Percentiles rank a stretch among this genome's conserved stretches.
Evolutionary conservation across 176 grass and related monocot genomes (phyloP).

Genomic region (Oryza glumipatula): DNA sequence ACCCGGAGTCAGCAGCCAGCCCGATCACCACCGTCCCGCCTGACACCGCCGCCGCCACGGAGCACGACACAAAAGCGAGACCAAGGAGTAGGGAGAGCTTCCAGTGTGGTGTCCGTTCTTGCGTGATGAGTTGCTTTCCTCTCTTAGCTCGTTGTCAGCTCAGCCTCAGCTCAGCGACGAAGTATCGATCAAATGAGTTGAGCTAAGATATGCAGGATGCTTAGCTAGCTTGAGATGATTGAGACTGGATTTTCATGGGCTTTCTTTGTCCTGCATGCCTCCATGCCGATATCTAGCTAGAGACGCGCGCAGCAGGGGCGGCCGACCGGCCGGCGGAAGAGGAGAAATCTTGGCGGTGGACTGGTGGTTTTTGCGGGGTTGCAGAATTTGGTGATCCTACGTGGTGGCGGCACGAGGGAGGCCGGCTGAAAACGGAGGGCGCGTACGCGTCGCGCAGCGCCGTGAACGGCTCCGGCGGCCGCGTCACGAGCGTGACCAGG

Average conservation of each 20-base stretch:
- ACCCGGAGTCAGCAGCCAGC: slow-evolving; percentile 70
- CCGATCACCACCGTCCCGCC: slow-evolving; percentile 62
- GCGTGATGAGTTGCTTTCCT: not conserved
- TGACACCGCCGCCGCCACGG: not conserved
- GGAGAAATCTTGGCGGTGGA: slow-evolving; percentile 54
- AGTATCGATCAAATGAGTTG: not conserved
- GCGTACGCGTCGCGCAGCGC: no score
- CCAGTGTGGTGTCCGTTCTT: slow-evolving; percentile 13
- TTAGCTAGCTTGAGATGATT: not conserved
- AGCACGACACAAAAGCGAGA: slow-evolving; percentile 45
- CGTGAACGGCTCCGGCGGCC: no score
- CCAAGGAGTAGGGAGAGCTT: not conserved
- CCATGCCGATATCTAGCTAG: not conserved
- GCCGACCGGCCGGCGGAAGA: not conserved
- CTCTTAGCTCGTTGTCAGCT: slow-evolving; percentile 31
- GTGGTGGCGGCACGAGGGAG: slow-evolving; percentile 49
- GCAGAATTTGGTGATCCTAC: slow-evolving; percentile 59
- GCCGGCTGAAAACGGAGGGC: slow-evolving; percentile 14
- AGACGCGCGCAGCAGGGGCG: not conserved
- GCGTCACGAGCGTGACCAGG: no score
- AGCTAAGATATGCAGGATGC: not conserved
- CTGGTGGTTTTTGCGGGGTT: slow-evolving; percentile 7
- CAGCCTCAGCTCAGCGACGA: not conserved
- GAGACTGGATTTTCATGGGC: not conserved
- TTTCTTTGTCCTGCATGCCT: slow-evolving; percentile 1